Conservation (phyloP, 2,329 filamentous ascomycete species). For the Nannizzia gypsea region DNA sequence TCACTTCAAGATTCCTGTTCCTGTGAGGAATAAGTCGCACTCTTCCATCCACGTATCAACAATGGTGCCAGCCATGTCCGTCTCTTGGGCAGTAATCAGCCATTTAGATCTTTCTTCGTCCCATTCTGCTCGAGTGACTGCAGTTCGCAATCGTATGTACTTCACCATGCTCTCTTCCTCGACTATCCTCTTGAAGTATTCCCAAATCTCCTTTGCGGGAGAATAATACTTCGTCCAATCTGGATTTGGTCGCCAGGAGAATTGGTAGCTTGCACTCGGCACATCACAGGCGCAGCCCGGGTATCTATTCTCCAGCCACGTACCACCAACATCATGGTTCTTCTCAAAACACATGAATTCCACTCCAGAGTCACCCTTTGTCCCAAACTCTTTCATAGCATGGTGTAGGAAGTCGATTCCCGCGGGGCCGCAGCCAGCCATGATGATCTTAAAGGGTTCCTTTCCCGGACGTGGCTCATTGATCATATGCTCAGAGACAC, state of each 20-base stretch:
- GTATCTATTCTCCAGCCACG: conserved; percentile 37
- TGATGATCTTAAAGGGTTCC: conserved; percentile 14
- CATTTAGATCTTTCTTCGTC: conserved; percentile 29
- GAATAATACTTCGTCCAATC: conserved; percentile 60
- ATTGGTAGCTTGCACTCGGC: conserved; percentile 58
- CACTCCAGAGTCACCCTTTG: conserved; percentile 11
- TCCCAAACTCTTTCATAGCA: conserved; percentile 9
- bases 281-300: conserved; percentile 58
- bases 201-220: conserved; percentile 52
- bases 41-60: conserved; percentile 20
- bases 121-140: conserved; percentile 49
- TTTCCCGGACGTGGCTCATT: conserved; percentile 11
- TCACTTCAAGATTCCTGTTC: conserved; percentile 30
- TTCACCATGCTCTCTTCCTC: conserved; percentile 54
- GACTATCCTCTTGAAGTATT: conserved; percentile 54
- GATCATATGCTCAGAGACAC: conserved; percentile 13
- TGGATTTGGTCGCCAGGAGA: conserved; percentile 54
- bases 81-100: conserved; percentile 20
- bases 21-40: conserved; percentile 27
- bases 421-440: conserved; percentile 14
- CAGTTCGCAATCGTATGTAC: conserved; percentile 43
- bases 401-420: conserved; percentile 17
- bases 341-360: conserved; percentile 21
- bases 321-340: conserved; percentile 28
- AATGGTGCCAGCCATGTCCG: conserved; percentile 10